Conservation (phyloP, 2,329 filamentous ascomycete species). For the Penicillium hesseltinei region DNA sequence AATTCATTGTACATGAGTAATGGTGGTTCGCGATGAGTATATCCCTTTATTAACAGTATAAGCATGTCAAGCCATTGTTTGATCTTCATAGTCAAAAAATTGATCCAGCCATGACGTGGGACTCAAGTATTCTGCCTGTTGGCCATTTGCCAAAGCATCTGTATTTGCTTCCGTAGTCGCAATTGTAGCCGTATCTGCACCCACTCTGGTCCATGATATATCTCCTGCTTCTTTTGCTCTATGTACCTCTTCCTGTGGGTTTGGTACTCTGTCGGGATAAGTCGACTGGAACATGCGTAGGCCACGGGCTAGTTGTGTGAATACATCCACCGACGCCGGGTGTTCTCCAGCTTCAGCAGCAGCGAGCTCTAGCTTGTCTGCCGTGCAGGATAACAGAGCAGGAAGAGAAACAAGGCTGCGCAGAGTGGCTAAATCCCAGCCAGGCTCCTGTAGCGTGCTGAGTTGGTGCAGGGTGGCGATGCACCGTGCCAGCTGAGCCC, state of each 20-base stretch:
- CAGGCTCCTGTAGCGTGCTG: background rate
- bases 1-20: background rate
- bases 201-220: background rate
- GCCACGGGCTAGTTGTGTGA: background rate
- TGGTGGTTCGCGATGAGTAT: background rate
- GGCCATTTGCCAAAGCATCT: background rate
- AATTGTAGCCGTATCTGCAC: background rate
- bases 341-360: background rate
- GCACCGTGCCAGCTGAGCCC: background rate
- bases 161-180: background rate
- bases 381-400: background rate
- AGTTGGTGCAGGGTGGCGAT: background rate
- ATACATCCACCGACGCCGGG: background rate
- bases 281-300: background rate
- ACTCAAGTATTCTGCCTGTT: background rate
- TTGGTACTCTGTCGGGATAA: background rate
- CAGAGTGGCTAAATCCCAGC: background rate
- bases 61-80: background rate
- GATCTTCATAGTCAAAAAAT: background rate
- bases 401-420: background rate
- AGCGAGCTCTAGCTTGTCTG: background rate
- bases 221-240: background rate
- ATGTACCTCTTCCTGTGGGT: background rate
- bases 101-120: background rate
- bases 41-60: background rate